Evolutionary conservation across 768 basidiomycete genomes (phyloP).

Genomic region (Calocybe gangraenosa): DNA sequence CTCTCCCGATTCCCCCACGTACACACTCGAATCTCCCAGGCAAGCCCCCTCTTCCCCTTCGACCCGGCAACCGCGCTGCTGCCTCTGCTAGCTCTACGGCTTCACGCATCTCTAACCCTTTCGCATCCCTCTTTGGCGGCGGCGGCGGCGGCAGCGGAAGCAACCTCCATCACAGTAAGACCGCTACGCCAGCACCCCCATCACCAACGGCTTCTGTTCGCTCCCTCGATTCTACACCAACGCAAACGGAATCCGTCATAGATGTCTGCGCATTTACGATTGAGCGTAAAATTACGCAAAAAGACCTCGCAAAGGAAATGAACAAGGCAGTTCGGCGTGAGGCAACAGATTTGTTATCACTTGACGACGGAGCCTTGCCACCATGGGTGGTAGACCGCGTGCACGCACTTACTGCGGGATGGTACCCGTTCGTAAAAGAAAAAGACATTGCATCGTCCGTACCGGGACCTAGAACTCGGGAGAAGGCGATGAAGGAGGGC

Average conservation of each 20-base stretch:
- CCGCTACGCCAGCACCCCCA: constrained; percentile 27
- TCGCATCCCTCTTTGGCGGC: constrained; percentile 74
- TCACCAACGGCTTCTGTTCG: constrained; percentile 28
- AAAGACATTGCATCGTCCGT: constrained; percentile 4
- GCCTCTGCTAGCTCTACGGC: constrained; percentile 18
- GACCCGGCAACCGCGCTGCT: constrained; percentile 25
- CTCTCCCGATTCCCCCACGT: constrained; percentile 48
- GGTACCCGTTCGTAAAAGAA: constrained; percentile 53
- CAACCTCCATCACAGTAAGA: constrained; percentile 22
- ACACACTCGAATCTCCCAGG: constrained; percentile 20
- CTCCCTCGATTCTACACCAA: constrained; percentile 24
- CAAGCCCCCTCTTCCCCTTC: constrained; percentile 39
- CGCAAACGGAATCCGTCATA: constrained; percentile 30
- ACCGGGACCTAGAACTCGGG: constrained; percentile 11
- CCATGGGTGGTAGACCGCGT: constrained; percentile 63
- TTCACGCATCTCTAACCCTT: constrained; percentile 65
- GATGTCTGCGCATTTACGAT: constrained; percentile 64
- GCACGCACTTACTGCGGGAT: constrained; percentile 46
- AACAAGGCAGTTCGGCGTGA: constrained; percentile 52
- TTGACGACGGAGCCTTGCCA: constrained; percentile 25
- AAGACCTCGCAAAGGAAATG: constrained; percentile 52
- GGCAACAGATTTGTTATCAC: constrained; percentile 41
- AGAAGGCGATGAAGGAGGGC: constrained; percentile 22
- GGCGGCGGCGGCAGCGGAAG: constrained; percentile 31
- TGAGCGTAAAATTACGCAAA: constrained; percentile 43